These are phyloP conservation scores for Blepharisma japonicum DNA, from an alignment of 73 alveolate genomes.

Conservation along the genomic window DNA sequence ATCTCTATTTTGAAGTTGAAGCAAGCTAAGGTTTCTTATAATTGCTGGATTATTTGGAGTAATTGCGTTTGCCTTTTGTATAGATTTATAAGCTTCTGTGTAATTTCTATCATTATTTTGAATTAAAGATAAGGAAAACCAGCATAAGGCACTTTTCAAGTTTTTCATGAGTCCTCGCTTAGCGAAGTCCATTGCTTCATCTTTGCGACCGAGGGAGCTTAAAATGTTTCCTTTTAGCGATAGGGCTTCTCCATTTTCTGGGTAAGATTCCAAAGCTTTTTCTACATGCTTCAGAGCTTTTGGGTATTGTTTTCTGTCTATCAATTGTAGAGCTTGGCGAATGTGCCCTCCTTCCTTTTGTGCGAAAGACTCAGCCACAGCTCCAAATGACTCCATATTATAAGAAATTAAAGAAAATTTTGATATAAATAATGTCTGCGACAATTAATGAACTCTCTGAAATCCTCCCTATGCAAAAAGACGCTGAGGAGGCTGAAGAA, in stretches of 20 bases:
- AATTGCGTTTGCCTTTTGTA: slow-evolving; percentile 58
- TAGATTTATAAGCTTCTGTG: slow-evolving; percentile 76
- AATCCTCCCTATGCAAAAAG: too few species aligned
- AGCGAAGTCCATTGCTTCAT: slow-evolving; percentile 46
- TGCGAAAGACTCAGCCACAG: slow-evolving; percentile 20
- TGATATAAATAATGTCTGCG: too few species aligned
- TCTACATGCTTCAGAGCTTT: slow-evolving; percentile 51
- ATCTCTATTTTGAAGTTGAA: slow-evolving; percentile 71
- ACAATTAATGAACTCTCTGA: too few species aligned
- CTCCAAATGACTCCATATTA: slow-evolving; percentile 13
- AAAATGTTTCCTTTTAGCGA: slow-evolving; percentile 53
- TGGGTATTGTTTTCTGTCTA: slow-evolving; percentile 50
- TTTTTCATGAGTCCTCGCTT: slow-evolving; percentile 54
- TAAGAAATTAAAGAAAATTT: too few species aligned
- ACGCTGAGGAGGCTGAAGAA: too few species aligned
- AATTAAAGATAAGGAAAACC: slow-evolving; percentile 85
- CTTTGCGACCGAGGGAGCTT: slow-evolving; percentile 40
- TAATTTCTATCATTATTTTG: slow-evolving; percentile 73
- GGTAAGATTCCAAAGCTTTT: slow-evolving; percentile 38
- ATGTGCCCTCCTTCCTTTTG: slow-evolving; percentile 1
- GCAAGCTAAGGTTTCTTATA: slow-evolving; percentile 70
- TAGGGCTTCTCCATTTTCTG: slow-evolving; percentile 52
- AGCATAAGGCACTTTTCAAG: slow-evolving; percentile 68
- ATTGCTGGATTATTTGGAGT: slow-evolving; percentile 71
- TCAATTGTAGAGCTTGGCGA: neutral